Conservation (phyloP, 1,139 yeast genomes). For the Kurtzmaniella quercitrusa region DNA sequence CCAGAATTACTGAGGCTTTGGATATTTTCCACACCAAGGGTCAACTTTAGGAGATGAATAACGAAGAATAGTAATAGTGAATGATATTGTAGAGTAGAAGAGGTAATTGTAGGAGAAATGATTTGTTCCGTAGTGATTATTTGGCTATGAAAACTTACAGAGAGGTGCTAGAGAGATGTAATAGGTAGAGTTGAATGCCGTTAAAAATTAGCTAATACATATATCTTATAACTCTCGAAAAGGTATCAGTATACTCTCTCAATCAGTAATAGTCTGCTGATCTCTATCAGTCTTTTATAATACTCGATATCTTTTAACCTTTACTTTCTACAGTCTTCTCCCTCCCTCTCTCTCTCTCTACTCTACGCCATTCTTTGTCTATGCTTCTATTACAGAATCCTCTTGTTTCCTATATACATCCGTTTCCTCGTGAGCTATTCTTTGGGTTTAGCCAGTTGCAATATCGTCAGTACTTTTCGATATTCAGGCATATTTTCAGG, state of each 20-base stretch:
- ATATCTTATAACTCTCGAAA: no score
- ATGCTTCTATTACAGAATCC: not conserved
- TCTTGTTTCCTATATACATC: not conserved
- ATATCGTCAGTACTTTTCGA: slow-evolving; percentile 18
- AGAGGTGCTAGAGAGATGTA: no score
- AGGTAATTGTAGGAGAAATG: not conserved
- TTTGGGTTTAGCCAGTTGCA: not conserved
- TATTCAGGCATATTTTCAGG: slow-evolving; percentile 41
- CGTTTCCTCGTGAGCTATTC: not conserved
- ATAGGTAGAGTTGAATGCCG: no score
- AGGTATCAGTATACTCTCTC: no score
- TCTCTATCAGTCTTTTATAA: no score
- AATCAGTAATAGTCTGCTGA: no score
- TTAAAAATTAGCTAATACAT: no score
- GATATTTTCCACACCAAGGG: slow-evolving; percentile 77
- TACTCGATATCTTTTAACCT: no score
- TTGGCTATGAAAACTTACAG: no score
- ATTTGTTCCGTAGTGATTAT: no score
- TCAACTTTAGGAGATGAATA: slow-evolving; percentile 41
- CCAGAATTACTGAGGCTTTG: slow-evolving; percentile 81
- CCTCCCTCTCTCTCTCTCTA: no score
- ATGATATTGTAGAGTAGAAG: not conserved
- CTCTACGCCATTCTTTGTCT: not conserved
- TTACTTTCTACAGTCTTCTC: no score
- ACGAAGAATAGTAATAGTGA: not conserved